Conservation (phyloP, 75 land plant genomes). For the Picea sitchensis region DNA sequence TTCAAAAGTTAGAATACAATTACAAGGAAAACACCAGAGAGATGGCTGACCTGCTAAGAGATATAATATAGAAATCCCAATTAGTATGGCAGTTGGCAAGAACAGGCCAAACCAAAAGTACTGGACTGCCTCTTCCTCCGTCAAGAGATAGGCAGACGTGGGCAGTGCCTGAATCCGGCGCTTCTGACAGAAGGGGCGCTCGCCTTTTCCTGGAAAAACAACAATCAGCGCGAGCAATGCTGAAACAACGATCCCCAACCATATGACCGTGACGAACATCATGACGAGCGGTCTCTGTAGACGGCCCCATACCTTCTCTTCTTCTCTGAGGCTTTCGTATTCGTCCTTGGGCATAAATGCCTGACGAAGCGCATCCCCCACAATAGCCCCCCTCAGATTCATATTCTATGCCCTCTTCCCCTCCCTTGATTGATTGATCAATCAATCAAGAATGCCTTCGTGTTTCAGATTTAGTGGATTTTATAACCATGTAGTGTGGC, state of each 20-base stretch:
- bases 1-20: too few species aligned
- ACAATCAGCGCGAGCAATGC: constrained; percentile 42
- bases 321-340: constrained; percentile 73
- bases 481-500: too few species aligned
- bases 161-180: constrained; percentile 27
- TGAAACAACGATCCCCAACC: constrained; percentile 35
- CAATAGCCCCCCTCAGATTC: constrained; percentile 21
- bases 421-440: too few species aligned
- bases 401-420: neutral
- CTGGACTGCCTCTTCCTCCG: constrained; percentile 80
- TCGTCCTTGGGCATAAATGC: constrained; percentile 96
- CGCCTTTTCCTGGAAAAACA: constrained; percentile 49
- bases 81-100: constrained; percentile 60
- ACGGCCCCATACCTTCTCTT: constrained; percentile 60
- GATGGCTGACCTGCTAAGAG: constrained; percentile 72
- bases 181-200: constrained; percentile 64
- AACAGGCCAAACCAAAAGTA: constrained; percentile 82
- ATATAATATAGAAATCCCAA: constrained; percentile 52
- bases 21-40: neutral
- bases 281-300: constrained; percentile 54
- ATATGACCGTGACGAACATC: constrained; percentile 16
- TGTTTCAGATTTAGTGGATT: too few species aligned
- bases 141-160: constrained; percentile 11
- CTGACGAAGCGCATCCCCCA: constrained; percentile 76
- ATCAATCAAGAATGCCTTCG: too few species aligned